Evolutionary conservation across 345 rosid genomes (phyloP), one percentile per base, ranked within the genome.

Genomic region (Geranium brycei): DNA sequence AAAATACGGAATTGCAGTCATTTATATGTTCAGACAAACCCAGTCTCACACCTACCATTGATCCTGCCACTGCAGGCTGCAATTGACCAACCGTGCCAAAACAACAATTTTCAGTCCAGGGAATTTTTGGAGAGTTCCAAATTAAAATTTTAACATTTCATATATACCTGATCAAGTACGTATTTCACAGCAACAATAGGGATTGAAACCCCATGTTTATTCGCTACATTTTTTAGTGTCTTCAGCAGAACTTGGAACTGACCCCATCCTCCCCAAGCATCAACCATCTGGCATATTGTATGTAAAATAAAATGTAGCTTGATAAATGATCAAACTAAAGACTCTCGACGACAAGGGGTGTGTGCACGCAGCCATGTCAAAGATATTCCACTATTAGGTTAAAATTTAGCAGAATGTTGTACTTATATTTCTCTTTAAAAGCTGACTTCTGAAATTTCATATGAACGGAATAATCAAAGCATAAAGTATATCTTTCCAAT

Each of bases 181-280:
- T 84, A 91, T 76, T 79, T 87, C 66, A 89, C 95, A 57, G 98
- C 98, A 47, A 91, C 96, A 23, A 88, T 78, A 3, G 98, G 87
- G 62, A 91, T 91, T 47, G 91, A 81, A 71, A 87, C 92, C 32
- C 92, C 91, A 61, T 91, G 98, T 75, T 87, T 91, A 55, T 84
- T 28, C 56, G 95, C 84, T 73, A 91, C 64, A 19, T 51, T 72
- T 66, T 88, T 91, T 30, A 89, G 83, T 3, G 88, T 84, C 75
- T 76, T 75, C 66, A 89, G 88, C 71, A 91, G 72, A 66, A 64
- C 77, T 84, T 91, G 98, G 74, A 91, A 91, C 18, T 71, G 85
- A 76, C 78, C 72, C 98, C 98, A 91, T 53, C 95, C 98, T 87
- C 98, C 98, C 98, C 96, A 89, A 16, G 95, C 91, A 83, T 91